Evolutionary conservation across 352 stramenopile species (phyloP).

Genomic region (Aphanomyces invadans): DNA sequence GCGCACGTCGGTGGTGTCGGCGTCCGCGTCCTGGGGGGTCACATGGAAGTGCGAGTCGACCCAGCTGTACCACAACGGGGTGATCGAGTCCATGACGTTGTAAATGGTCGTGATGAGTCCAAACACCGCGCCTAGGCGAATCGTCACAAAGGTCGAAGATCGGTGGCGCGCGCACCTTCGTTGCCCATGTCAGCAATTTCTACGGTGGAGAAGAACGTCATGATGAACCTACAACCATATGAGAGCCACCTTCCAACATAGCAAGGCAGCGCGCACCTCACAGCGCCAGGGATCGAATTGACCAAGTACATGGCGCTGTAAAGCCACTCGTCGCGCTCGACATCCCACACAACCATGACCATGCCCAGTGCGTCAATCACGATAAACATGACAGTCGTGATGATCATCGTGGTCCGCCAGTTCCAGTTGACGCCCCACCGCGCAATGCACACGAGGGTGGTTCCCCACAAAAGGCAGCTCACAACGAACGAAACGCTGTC

Average conservation of each 20-base stretch:
- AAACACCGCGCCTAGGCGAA: constrained; percentile 36
- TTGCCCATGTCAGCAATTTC: constrained; percentile 49
- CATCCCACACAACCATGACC: constrained; percentile 45
- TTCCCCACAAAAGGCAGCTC: constrained; percentile 33
- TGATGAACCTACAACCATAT: constrained; percentile 30
- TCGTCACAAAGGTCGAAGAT: not conserved
- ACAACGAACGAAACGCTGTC: constrained; percentile 36
- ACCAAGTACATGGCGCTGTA: constrained; percentile 42
- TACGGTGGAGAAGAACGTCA: constrained; percentile 49
- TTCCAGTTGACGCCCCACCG: constrained; percentile 54
- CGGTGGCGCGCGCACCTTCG: constrained; percentile 27
- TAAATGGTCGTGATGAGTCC: constrained; percentile 53
- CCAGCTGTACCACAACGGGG: constrained; percentile 36
- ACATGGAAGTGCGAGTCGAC: constrained; percentile 39
- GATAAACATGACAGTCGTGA: constrained; percentile 34
- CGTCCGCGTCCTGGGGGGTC: constrained; percentile 40
- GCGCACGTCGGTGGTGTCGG: constrained; percentile 39
- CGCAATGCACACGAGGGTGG: constrained; percentile 38
- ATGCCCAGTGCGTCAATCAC: constrained; percentile 34
- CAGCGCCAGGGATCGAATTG: constrained; percentile 39
- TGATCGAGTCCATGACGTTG: constrained; percentile 44
- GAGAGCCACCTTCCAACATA: too few relatives aligned
- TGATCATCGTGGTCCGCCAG: constrained; percentile 36
- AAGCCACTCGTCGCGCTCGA: constrained; percentile 43
- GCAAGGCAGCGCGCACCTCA: too few relatives aligned